Percentiles rank a stretch among this genome's conserved stretches.
Conservation (phyloP, 1,284 basidiomycete species). For the Lignosus rhinocerotis region DNA sequence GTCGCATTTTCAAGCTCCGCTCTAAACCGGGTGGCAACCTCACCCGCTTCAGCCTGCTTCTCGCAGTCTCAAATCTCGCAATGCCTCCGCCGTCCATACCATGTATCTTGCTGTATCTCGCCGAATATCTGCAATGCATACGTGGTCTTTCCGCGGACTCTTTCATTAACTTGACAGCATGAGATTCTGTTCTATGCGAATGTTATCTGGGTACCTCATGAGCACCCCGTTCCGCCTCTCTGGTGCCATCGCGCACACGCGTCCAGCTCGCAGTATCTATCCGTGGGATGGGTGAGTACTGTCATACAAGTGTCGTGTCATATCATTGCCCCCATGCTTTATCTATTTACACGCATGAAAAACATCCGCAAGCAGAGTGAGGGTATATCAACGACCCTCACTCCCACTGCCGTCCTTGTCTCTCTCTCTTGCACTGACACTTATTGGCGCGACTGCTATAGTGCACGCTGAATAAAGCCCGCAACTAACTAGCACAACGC, state of each 20-base stretch:
- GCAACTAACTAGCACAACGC: background rate
- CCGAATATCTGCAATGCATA: background rate
- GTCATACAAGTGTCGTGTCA: background rate
- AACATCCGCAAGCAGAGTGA: background rate
- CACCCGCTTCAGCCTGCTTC: background rate
- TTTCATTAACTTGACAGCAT: background rate
- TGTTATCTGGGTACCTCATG: background rate
- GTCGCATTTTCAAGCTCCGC: conserved; percentile 28
- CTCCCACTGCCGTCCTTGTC: background rate
- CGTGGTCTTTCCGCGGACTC: background rate
- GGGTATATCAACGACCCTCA: background rate
- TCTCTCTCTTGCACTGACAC: background rate
- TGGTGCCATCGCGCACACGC: conserved; percentile 1
- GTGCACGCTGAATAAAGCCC: background rate
- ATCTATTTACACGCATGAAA: background rate
- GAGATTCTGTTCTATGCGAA: background rate
- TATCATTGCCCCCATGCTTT: background rate
- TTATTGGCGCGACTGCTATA: background rate
- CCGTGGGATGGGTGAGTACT: conserved; percentile 3
- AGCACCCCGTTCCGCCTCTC: background rate
- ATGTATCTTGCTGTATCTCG: too few relatives aligned
- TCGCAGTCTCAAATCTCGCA: conserved; percentile 7
- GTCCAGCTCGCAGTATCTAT: background rate
- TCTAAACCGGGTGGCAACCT: conserved; percentile 22
- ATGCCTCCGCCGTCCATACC: background rate